A percentile compares a stretch with the other conserved stretches of the same genome.
These are phyloP conservation scores for Mariannaea sp. DNA, from an alignment of 2,329 filamentous ascomycete species.

Conservation along the genomic window DNA sequence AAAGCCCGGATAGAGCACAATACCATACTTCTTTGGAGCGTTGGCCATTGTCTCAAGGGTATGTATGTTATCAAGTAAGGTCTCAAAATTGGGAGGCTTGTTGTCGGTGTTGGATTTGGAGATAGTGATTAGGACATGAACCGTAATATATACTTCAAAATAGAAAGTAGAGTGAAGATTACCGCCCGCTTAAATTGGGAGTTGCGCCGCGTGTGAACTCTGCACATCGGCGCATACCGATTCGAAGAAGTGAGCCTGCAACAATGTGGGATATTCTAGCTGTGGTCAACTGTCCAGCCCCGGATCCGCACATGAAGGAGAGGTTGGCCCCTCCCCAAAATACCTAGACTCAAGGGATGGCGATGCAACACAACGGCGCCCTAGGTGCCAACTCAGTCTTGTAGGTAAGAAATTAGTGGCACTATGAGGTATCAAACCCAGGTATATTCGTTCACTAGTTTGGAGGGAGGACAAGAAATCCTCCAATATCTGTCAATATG, in stretches of 20 bases:
- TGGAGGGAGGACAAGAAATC: too few species aligned
- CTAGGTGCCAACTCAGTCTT: neutral
- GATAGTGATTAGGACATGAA: too few species aligned
- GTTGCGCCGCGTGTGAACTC: too few species aligned
- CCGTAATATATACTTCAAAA: too few species aligned
- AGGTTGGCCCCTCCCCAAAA: neutral
- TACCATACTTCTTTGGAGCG: conserved; percentile 23
- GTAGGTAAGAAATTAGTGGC: neutral
- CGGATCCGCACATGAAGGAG: neutral
- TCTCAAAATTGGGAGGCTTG: neutral
- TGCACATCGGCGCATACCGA: neutral
- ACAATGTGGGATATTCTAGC: neutral
- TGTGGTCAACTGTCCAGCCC: neutral
- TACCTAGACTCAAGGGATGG: neutral
- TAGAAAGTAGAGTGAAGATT: too few species aligned
- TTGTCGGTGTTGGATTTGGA: too few species aligned
- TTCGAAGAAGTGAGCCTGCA: neutral
- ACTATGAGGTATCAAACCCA: neutral
- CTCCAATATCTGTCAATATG: too few species aligned
- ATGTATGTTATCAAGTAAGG: neutral
- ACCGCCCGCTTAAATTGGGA: too few species aligned
- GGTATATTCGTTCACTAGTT: too few species aligned
- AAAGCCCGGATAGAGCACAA: conserved; percentile 45
- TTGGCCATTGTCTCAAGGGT: neutral
- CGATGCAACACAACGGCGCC: neutral